Conservation (phyloP, 78 protist species). For the Pelomyxa schiedti region DNA sequence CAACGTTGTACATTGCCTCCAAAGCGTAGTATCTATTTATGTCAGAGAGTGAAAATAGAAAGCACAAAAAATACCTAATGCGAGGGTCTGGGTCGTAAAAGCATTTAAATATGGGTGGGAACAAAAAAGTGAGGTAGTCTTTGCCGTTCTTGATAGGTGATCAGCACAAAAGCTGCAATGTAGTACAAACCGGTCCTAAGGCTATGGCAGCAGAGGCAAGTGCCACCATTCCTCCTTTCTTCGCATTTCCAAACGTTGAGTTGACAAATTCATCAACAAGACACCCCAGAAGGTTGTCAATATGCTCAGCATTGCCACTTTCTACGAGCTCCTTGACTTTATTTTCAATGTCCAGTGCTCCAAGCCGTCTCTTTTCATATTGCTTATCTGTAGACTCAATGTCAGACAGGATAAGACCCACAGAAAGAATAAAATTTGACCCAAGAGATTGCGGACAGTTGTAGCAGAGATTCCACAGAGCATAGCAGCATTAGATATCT, state of each 20-base stretch:
- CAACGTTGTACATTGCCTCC: constrained; percentile 87
- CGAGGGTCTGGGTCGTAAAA: constrained; percentile 44
- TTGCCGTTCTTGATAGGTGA: background rate
- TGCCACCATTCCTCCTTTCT: constrained; percentile 84
- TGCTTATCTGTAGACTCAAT: constrained; percentile 59
- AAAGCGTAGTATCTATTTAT: constrained; percentile 95
- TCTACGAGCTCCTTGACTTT: constrained; percentile 39
- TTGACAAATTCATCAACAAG: constrained; percentile 24
- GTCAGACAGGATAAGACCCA: too few relatives aligned
- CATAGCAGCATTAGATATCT: too few relatives aligned
- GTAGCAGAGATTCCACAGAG: too few relatives aligned
- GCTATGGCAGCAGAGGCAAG: constrained; percentile 87
- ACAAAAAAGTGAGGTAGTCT: background rate
- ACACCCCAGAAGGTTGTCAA: constrained; percentile 18
- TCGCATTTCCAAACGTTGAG: constrained; percentile 30
- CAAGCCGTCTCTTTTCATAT: constrained; percentile 76
- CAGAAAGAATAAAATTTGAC: too few relatives aligned
- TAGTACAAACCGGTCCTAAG: constrained; percentile 27
- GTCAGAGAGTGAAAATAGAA: too few relatives aligned
- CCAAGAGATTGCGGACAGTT: too few relatives aligned
- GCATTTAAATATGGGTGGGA: background rate
- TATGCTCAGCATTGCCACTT: background rate
- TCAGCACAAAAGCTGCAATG: background rate
- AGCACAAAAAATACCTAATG: too few relatives aligned
- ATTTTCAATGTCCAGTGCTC: constrained; percentile 69